A percentile compares a stretch with the other conserved stretches of the same genome.
Conservation (phyloP, 2,329 filamentous ascomycete genomes). For the Colletotrichum musae region DNA sequence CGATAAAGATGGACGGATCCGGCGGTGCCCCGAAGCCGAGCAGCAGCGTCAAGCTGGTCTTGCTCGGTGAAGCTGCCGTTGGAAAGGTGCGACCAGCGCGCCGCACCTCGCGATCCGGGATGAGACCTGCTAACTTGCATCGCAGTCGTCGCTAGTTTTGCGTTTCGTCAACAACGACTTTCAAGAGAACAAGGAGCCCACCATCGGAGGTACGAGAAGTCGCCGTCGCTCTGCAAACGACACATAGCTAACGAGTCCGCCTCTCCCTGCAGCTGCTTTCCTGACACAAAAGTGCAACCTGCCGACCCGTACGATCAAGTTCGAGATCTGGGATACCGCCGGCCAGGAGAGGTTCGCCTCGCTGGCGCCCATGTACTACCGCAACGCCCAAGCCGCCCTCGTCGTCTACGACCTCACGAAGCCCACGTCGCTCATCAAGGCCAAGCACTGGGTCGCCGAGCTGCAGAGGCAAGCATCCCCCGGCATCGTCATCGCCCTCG, state of each 20-base stretch:
- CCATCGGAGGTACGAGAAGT: conserved; percentile 85
- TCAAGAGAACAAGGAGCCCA: conserved; percentile 99
- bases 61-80: conserved; percentile 96
- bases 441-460: conserved; percentile 98
- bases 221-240: conserved; percentile 4
- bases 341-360: conserved; percentile 98
- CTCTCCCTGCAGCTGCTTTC: conserved; percentile 81
- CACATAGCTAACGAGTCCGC: conserved; percentile 27
- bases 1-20: conserved; percentile 76
- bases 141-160: conserved; percentile 93
- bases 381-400: conserved; percentile 96
- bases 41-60: conserved; percentile 99
- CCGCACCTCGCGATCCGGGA: not conserved
- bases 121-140: conserved; percentile 41
- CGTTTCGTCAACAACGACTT: conserved; percentile 99
- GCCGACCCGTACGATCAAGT: conserved; percentile 91
- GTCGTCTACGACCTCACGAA: conserved; percentile 99
- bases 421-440: conserved; percentile 93
- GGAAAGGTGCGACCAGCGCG: conserved; percentile 81
- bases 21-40: conserved; percentile 87
- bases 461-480: conserved; percentile 96
- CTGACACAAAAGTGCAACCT: conserved; percentile 99
- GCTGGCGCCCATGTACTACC: conserved; percentile 99
- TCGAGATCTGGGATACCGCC: conserved; percentile 98
- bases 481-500: conserved; percentile 95